phyloP scores from a whole-genome alignment of 176 grass and related monocot species.

The Ananas comosus region DNA sequence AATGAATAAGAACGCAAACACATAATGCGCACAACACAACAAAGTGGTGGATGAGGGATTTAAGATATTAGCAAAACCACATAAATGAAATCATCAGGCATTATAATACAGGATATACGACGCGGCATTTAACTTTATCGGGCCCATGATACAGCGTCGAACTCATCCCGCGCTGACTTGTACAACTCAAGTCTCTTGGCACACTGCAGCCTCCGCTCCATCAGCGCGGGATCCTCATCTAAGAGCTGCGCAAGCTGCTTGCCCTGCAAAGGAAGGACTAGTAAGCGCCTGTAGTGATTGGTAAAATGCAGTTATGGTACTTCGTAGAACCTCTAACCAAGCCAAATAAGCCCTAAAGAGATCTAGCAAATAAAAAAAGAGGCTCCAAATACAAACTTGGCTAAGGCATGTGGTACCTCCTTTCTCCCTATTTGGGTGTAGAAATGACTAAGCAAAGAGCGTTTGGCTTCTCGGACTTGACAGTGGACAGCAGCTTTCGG shows the following conservation, averaged over 20 bases:
- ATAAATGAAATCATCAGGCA: neutral
- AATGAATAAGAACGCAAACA: neutral
- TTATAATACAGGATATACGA: slow-evolving; percentile 7
- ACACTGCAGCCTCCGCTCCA: slow-evolving; percentile 75
- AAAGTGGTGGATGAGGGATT: slow-evolving; percentile 14
- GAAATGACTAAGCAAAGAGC: slow-evolving; percentile 65
- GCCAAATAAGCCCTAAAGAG: too few relatives aligned
- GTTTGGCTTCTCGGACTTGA: slow-evolving; percentile 90
- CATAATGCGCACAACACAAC: neutral
- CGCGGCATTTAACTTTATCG: slow-evolving; percentile 21
- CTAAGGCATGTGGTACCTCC: slow-evolving; percentile 35
- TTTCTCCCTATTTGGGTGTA: slow-evolving; percentile 78
- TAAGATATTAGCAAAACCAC: slow-evolving; percentile 3
- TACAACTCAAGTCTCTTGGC: slow-evolving; percentile 81
- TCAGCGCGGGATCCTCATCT: slow-evolving; percentile 82
- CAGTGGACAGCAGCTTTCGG: slow-evolving; percentile 85
- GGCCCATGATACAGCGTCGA: slow-evolving; percentile 63
- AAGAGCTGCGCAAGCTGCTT: slow-evolving; percentile 61
- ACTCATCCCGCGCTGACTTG: slow-evolving; percentile 85
- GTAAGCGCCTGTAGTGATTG: too few relatives aligned
- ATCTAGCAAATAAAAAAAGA: neutral
- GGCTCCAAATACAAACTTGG: neutral
- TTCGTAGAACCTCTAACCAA: too few relatives aligned
- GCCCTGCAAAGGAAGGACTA: slow-evolving; percentile 34
- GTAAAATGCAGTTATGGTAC: too few relatives aligned